Conservation (phyloP, 306 rosid species). For the Mucuna pruriens region DNA sequence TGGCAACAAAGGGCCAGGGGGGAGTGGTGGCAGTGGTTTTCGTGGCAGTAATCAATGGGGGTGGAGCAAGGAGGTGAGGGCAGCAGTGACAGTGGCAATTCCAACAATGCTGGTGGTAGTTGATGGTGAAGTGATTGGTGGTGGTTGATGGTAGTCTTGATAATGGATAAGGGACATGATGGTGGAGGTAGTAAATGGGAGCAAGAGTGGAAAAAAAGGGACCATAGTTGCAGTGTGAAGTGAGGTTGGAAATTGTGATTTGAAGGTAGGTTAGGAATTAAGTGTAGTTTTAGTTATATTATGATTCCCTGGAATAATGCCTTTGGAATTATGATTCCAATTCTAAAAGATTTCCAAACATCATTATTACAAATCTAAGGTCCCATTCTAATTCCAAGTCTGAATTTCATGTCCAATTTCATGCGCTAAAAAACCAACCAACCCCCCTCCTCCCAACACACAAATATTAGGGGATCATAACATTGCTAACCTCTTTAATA, state of each 20-base stretch:
- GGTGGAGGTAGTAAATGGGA: not conserved
- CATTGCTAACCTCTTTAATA: constrained; percentile 64
- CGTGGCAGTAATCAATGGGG: not conserved
- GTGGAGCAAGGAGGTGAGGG: not conserved
- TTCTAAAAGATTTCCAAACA: not conserved
- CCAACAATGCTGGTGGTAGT: not conserved
- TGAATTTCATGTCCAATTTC: not conserved
- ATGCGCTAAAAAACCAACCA: not conserved
- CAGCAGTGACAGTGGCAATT: not conserved
- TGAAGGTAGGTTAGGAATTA: not conserved
- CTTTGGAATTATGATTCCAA: not conserved
- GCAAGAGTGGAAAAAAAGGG: not conserved
- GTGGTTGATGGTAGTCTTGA: not conserved
- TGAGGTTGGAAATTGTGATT: not conserved
- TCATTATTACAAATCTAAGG: not conserved
- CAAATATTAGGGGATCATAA: not conserved
- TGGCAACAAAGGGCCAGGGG: not conserved
- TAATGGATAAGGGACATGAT: not conserved
- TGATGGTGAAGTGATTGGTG: not conserved
- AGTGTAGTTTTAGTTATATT: not conserved
- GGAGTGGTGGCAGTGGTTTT: not conserved
- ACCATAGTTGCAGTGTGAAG: not conserved
- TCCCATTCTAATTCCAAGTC: not conserved
- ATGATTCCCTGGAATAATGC: not conserved
- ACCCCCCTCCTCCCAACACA: not conserved